Base-by-base conservation (phyloP, 306 rosid genomes). In the Vigna trinervia region DNA sequence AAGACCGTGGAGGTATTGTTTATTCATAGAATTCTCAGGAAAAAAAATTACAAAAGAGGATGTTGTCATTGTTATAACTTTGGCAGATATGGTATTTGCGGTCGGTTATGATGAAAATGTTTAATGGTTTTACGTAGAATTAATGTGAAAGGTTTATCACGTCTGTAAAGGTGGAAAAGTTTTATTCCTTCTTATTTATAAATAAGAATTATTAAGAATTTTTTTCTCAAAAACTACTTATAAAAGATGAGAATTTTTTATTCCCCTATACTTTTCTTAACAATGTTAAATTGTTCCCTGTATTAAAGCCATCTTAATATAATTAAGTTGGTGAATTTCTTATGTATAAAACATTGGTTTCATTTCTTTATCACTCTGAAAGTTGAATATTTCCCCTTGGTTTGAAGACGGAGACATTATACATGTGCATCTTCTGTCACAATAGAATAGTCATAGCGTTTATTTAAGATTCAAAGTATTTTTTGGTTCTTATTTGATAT, bases 311-410 rank as follows among this genome's bases (percentile, higher is more conserved):
- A 19, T 43, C 45, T 14, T 36, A 54, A 15, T 58, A 62, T 71
- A 53, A 71, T 54, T 51, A 22, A 13, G 52, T 39, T 46, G 17
- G 11, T n/a, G 38, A 11, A 5, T 58, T 58, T 58, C 64, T 58
- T 58, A 43, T 45, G 19, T 69, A 14, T 10, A 46, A 66, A 28
- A 38, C 69, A 81, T 12, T 69, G 43, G 60, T 48, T 50, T 3
- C 10, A 59, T 61, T 58, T 59, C 43, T 68, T 41, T 4, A 11
- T 14, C 57, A 76, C 43, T 51, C 43, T 51, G 45, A 43, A 52
- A 75, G 19, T 39, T 48, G 32, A 58, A 57, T 15, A 53, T 28
- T 15, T 17, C 26, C n/a, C 8, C 36, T 6, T 13, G 23, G 22
- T 80, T 45, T 46, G 12, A 45, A 46, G 80, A 22, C 32, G 20